These are phyloP conservation scores for Bocquillonia castaneifolia DNA, from an alignment of 441 rosid species.

Conservation along the genomic window DNA sequence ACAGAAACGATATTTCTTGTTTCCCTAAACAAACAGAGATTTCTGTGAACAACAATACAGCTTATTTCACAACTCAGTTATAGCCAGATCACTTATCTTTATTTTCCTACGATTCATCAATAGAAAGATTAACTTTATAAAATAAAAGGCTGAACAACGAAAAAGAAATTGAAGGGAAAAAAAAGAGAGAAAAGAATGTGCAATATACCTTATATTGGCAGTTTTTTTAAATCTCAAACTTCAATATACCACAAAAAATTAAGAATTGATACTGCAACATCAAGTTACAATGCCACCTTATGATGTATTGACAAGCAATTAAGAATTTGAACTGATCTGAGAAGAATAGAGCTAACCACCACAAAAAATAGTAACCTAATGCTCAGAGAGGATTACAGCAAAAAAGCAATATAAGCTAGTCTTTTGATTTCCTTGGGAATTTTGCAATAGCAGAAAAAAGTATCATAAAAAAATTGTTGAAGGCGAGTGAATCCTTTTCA, in stretches of 20 bases:
- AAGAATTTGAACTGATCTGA: neutral
- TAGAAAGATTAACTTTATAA: neutral
- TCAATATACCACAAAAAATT: neutral
- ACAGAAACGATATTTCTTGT: neutral
- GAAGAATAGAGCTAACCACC: neutral
- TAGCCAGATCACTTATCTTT: neutral
- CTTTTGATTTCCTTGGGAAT: neutral
- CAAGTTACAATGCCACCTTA: neutral
- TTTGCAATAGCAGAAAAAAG: neutral
- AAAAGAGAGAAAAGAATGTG: too few species aligned
- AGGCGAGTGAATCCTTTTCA: neutral
- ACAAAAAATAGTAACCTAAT: too few species aligned
- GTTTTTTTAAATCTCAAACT: neutral
- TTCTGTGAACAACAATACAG: neutral
- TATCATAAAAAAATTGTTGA: neutral
- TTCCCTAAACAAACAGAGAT: neutral
- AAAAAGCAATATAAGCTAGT: neutral
- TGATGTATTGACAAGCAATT: neutral
- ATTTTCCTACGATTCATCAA: neutral
- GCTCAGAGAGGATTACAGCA: too few species aligned
- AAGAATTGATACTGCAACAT: neutral
- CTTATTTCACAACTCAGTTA: neutral
- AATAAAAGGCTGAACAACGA: too few species aligned
- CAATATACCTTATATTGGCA: neutral
- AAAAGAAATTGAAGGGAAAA: too few species aligned